These are phyloP conservation scores for Termitomyces sp. DNA, from an alignment of 768 basidiomycete species.

Conservation along the genomic window DNA sequence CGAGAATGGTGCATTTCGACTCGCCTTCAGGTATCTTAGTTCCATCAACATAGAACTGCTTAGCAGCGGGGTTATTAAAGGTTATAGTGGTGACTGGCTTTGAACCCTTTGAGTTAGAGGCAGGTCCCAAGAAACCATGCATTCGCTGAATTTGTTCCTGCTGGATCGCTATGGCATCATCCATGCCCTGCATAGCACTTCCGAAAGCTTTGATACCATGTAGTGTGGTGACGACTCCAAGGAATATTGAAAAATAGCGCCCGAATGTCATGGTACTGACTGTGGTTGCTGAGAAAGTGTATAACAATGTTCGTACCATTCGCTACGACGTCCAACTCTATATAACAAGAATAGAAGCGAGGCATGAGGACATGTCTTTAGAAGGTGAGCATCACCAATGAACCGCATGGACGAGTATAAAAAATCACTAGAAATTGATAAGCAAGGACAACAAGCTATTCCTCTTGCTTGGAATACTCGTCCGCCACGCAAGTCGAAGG, in stretches of 20 bases:
- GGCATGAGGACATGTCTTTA: conserved; percentile 2
- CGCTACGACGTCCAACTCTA: not conserved
- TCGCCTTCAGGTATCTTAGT: conserved; percentile 38
- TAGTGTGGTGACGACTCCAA: conserved; percentile 13
- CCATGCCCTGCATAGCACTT: conserved; percentile 31
- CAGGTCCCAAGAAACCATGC: conserved; percentile 30
- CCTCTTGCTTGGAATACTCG: not conserved
- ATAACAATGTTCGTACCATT: not conserved
- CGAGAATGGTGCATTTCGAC: conserved; percentile 7
- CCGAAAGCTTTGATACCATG: conserved; percentile 18
- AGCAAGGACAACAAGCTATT: not conserved
- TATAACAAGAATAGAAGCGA: conserved; percentile 9
- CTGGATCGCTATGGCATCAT: conserved; percentile 39
- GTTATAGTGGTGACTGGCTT: conserved; percentile 37
- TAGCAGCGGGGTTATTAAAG: conserved; percentile 56
- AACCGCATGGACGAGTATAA: conserved; percentile 4
- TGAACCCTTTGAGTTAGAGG: conserved; percentile 5
- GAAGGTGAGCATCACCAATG: not conserved
- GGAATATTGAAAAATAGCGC: conserved; percentile 2
- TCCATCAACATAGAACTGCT: conserved; percentile 42
- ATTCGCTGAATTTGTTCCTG: conserved; percentile 38
- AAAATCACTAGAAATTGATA: not conserved
- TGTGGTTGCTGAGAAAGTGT: not conserved
- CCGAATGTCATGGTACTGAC: not conserved
- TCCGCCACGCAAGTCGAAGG: too few relatives aligned